These are phyloP conservation scores for Plicaturopsis crispa DNA, from an alignment of 768 basidiomycete species.

Conservation along the genomic window DNA sequence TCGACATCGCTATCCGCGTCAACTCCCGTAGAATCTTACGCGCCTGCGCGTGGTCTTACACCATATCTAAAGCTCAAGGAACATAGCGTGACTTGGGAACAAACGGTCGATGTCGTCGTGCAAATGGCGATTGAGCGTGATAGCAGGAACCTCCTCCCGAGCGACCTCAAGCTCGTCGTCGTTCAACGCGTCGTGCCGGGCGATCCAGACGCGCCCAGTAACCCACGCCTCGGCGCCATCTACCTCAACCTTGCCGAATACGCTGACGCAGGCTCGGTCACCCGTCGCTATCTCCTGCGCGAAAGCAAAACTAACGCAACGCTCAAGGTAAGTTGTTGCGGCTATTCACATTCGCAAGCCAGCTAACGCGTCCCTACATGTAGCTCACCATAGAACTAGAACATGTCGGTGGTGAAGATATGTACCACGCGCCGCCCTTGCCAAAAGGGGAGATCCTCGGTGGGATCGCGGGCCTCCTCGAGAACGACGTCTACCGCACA, in stretches of 20 bases:
- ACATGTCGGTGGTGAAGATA: conserved; percentile 43
- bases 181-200: conserved; percentile 53
- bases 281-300: conserved; percentile 57
- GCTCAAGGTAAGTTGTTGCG: conserved; percentile 42
- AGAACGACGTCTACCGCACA: conserved; percentile 45
- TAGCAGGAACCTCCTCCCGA: conserved; percentile 38
- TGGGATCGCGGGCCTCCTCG: conserved; percentile 55
- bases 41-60: conserved; percentile 53
- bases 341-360: conserved; percentile 1
- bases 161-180: conserved; percentile 59
- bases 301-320: conserved; percentile 78
- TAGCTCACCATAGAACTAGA: conserved; percentile 56
- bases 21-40: conserved; percentile 8
- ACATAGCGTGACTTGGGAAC: conserved; percentile 59
- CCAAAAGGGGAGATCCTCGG: conserved; percentile 68
- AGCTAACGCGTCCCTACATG: not conserved
- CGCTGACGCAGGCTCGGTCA: conserved; percentile 47
- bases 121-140: conserved; percentile 56
- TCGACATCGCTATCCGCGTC: conserved; percentile 6
- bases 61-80: conserved; percentile 51
- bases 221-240: conserved; percentile 57
- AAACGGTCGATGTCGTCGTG: conserved; percentile 47
- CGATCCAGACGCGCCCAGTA: conserved; percentile 47
- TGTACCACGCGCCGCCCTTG: conserved; percentile 59
- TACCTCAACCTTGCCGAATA: conserved; percentile 74